Evolutionary conservation across 768 basidiomycete species (phyloP), one percentile per base, ranked within the genome.

Genomic region (Trametes cubensis): DNA sequence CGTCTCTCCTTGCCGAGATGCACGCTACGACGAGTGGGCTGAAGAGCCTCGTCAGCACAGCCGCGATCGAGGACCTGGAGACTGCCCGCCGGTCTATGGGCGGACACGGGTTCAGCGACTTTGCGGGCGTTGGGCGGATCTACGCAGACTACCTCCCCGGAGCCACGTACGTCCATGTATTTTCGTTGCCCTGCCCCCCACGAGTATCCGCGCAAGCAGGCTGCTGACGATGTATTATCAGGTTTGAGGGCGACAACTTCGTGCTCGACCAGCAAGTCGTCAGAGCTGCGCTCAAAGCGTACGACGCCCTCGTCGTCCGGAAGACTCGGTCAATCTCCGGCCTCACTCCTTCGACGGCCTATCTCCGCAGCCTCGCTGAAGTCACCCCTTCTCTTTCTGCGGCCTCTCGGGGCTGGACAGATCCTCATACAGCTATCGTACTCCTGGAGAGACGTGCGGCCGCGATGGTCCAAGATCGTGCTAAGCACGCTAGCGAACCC

Each of bases 191-290:
- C 14, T 3, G 13, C 8, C 28, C 14, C n/a, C 15, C 8, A 6
- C 10, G 34, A 34, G 34, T 10, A 11, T 34, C 34, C 6, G 10
- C 34, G 2, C 5, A 34, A 10, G 6, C 6, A 7, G 10, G 6
- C 23, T 4, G 13, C 39, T 21, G 4, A 49, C n/a, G 17, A 18
- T 18, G 44, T 34, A 6, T 34, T 45, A 0, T 6, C 62, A 88
- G 87, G 2, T 90, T 83, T 64, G 90, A 92, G 75, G 89, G 90
- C 15, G 90, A 92, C 68, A 92, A 92, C 69, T 91, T 82, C 62
- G 86, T 91, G 6, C 79, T 92, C 13, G 86, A 89, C 65, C 80
- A 83, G 50, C 90, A 92, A 73, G 88, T 90, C 38, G 83, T 89
- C 38, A 83, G 88, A 23, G 84, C 87, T 0, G 87, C 88, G 3